Base-by-base conservation (phyloP, 306 rosid genomes). In the Vicia villosa region DNA sequence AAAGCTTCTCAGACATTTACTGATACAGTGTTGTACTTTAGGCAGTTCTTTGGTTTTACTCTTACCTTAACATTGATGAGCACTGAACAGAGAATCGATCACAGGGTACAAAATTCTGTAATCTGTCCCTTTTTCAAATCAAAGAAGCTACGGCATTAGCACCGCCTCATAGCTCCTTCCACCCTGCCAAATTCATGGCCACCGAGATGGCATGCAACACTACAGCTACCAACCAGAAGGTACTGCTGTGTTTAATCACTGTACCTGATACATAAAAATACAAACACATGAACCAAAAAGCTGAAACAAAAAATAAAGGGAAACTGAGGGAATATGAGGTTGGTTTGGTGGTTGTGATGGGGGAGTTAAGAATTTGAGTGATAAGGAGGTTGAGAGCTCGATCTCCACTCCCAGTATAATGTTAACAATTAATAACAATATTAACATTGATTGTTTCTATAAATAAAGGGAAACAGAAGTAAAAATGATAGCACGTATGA, bases 31-130 rank as follows among this genome's bases (percentile, higher is more conserved):
- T 57, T 73, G 36, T 59, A 43, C 56, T 49, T 37, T 45, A 4
- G 28, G n/a, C 59, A 3, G 14, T 41, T 3, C n/a, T 41, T 41
- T 3, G 40, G 34, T 16, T 49, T 59, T 42, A 61, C 60, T 16
- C 58, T 59, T 42, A 61, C 60, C 50, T 70, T 47, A 60, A 70
- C 72, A 70, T 32, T 63, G 72, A 76, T 21, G 37, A 41, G 58
- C 50, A 50, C 15, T 21, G 50, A 43, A 14, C 67, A 55, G 40
- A 47, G 14, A 50, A 41, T 49, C 43, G 22, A 42, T 63, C 55
- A 50, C 40, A 26, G 4, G 30, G 10, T 1, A 51, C 16, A 49
- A 1, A 43, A 63, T 63, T 52, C 57, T 70, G 72, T 63, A 63
- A 52, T 52, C 47, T 70, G 67, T 63, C 30, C 19, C 54, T 32